Conservation (phyloP, 2,329 filamentous ascomycete species). For the Colletotrichum eleusines region DNA sequence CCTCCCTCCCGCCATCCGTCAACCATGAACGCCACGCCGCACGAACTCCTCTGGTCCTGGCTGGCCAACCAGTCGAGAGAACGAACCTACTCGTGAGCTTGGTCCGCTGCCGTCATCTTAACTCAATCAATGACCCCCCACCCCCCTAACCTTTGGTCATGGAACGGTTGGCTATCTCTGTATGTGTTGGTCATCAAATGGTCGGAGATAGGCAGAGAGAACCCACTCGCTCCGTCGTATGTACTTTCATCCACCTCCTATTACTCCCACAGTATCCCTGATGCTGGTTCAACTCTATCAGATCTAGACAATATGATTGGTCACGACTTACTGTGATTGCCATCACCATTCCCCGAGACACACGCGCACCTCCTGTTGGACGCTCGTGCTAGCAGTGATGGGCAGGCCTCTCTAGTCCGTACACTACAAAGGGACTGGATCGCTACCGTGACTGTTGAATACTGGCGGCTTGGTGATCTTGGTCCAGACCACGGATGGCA, state of each 20-base stretch:
- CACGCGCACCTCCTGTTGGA: neutral
- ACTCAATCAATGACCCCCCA: neutral
- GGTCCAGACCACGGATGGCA: constrained; percentile 10
- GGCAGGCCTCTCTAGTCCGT: neutral
- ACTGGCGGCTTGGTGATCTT: constrained; percentile 2
- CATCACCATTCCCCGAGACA: constrained; percentile 26
- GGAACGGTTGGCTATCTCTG: constrained; percentile 5
- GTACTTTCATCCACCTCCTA: constrained; percentile 11
- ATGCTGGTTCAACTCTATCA: constrained; percentile 31
- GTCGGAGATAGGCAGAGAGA: constrained; percentile 1
- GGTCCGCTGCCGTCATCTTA: constrained; percentile 17
- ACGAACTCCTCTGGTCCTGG: constrained; percentile 25
- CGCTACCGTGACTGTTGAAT: neutral
- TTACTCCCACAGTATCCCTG: constrained; percentile 27
- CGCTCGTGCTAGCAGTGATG: neutral
- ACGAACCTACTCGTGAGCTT: neutral
- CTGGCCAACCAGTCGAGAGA: constrained; percentile 19
- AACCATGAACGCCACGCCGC: constrained; percentile 10
- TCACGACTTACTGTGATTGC: constrained; percentile 5
- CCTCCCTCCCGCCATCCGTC: constrained; percentile 26
- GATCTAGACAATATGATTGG: constrained; percentile 13
- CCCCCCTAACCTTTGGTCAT: constrained; percentile 11
- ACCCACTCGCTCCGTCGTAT: neutral
- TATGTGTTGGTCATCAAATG: constrained; percentile 7
- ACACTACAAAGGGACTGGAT: neutral